Evolutionary conservation across 495 filamentous ascomycete species (phyloP), one percentile per base, ranked within the genome.

Genomic region (Penicillium manginii): DNA sequence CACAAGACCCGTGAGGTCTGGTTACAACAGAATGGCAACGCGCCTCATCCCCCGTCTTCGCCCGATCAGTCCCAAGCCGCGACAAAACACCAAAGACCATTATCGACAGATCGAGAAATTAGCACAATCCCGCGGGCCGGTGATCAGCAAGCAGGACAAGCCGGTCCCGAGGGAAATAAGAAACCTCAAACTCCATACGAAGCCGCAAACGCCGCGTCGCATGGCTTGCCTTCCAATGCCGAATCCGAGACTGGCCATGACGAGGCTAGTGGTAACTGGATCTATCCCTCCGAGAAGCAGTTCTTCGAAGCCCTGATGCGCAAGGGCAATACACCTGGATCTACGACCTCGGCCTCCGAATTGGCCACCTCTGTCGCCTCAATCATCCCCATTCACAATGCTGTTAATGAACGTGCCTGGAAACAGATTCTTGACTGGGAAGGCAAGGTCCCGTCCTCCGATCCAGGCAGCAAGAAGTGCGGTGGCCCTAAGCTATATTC

Each of bases 361-460:
- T 59, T 80, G 29, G 84, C 86, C 1, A 76, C 80, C 19, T 90
- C 96, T 66, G 96, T 97, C 84, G 84, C 83, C 53, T 88, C 89
- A 21, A 91, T 98, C 29, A 93, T 98, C 49, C 94, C 94, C 1
- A 97, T 98, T 69, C 94, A 98, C 73, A 98, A 98, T 72, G 94
- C 94, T 51, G 94, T 98, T 67, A 94, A 93, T 75, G 91, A 94
- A 80, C 83, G 89, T 49, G 91, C 91, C 2, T 94, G 91, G 91
- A 77, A 83, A 53, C 88, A 93, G 78, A 94, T 94, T 54, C 81
- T 88, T 58, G 79, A 80, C 35, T 98, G 94, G 94, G 94, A 98
- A 76, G 77, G 74, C 26, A 86, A 84, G 0, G 85, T 68, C 10
- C 77, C 78, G 3, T 64, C 67, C 15, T 82, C 72, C 69, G 85